Base-by-base conservation (phyloP, 129 eudicot genomes). In the Oenanthe sinensis region DNA sequence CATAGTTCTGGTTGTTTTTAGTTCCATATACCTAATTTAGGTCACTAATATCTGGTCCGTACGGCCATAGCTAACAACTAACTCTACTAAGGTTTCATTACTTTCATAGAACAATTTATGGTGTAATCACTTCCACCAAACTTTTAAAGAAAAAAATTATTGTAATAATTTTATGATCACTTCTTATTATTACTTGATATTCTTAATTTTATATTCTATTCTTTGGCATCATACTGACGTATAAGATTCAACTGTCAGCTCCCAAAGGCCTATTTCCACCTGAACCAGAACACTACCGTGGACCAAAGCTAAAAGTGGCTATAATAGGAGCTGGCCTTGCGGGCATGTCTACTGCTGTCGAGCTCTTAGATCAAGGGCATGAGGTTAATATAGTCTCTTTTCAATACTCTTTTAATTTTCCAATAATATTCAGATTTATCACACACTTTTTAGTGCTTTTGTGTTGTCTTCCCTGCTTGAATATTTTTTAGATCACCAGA, bases 261-360 rank as follows among this genome's bases (percentile, higher is more conserved):
- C 98, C 98, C n/a, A 95, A 95, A 84, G 98, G 98, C 45, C 79
- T 95, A 75, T 95, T 95, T 86, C 98, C 98, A 78, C 96, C 97
- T 1, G 98, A 95, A 83, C 98, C 98, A 68, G 93, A 91, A 81
- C 92, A 87, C 74, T 95, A 95, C 73, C 85, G 89, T 5, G 98
- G 98, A 17, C 98, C 98, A 15, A 95, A 91, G 84, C 91, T 95
- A 72, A 95, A 95, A 85, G 98, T 95, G 83, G 98, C 98, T 50
- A 95, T 95, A 54, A 90, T 95, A 71, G 98, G 98, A 79, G 96
- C 98, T 69, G 98, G 98, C 54, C 97, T 95, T 82, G 98, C 98
- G 28, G 98, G 97, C 85, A 95, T 95, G 98, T 95, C 98, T 37
- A 95, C 98, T 69, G 98, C 98, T 2, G 97, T 95, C 67, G 98